Evolutionary conservation across 305 asterid species (phyloP), one percentile per base, ranked within the genome.

Genomic region (Ajuga reptans): DNA sequence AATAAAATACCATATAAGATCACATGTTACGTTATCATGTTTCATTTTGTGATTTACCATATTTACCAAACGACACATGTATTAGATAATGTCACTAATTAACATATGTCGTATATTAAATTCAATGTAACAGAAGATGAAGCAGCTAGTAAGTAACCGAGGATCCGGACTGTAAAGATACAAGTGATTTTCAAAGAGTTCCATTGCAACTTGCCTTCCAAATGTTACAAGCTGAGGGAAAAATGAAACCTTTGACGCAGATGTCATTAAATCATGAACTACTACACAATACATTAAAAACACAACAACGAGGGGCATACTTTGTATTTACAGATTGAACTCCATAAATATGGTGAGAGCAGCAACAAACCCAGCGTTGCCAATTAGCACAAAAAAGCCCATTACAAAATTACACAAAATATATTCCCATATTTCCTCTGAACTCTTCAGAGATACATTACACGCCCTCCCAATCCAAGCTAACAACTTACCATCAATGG

Each of bases 281-380:
- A 6, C n/a, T 0, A 4, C 58, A 21, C 29, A 12, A 63, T 63
- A 17, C 51, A 69, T 16, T 24, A 39, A 39, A 18, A 39, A 36
- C 49, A 49, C 9, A 18, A 18, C 9, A 3, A 6, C 18, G 11
- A 4, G 50, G 10, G 34, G 34, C 57, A 24, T 18, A 53, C 16
- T 27, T 18, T 27, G 54, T 11, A 73, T 77, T 64, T 77, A 77
- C 81, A 77, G 15, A 77, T 66, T 7, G 11, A 52, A 55, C 59
- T 61, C 68, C 51, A 51, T 39, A 59, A 68, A 61, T 43, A 53
- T 62, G 61, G 54, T 49, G 51, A 45, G 49, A 43, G 31, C 12
- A 18, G 67, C 66, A 76, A 51, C 57, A 39, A 51, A 41, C 4
- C 29, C 51, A 43, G 27, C 42, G 46, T 41, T 51, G 64, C 68